Conservation (phyloP, 192 early-diverging fungal genomes). For the Backusella psychrophila region DNA sequence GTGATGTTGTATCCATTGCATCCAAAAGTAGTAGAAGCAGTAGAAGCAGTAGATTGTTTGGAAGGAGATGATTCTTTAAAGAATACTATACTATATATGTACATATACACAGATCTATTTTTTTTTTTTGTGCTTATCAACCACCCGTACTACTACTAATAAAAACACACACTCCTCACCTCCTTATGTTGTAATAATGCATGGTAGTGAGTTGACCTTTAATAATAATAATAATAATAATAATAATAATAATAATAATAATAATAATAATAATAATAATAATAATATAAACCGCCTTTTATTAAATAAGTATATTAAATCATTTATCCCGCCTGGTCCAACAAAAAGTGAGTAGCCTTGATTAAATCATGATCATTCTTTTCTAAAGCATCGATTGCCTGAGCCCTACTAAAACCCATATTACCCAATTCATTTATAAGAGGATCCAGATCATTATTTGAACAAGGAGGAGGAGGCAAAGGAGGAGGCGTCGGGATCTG, state of each 20-base stretch:
- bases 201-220: neutral
- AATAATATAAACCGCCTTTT: neutral
- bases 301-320: neutral
- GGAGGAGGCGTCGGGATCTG: constrained; percentile 10
- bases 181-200: neutral
- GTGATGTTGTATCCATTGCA: neutral
- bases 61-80: neutral
- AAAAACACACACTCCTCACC: neutral
- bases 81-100: neutral
- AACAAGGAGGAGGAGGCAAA: constrained; percentile 9
- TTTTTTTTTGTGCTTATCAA: neutral
- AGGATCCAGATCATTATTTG: neutral
- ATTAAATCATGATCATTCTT: constrained; percentile 73
- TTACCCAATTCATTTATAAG: constrained; percentile 47
- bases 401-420: constrained; percentile 73
- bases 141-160: neutral
- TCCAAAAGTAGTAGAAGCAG: constrained; percentile 9
- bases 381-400: constrained; percentile 69
- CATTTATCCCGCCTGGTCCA: constrained; percentile 43
- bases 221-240: neutral
- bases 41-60: constrained; percentile 7
- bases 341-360: constrained; percentile 74
- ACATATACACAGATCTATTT: neutral
- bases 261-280: neutral
- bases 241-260: neutral